Conservation (phyloP, 352 stramenopile genomes). For the Pythium phragmiticola region DNA sequence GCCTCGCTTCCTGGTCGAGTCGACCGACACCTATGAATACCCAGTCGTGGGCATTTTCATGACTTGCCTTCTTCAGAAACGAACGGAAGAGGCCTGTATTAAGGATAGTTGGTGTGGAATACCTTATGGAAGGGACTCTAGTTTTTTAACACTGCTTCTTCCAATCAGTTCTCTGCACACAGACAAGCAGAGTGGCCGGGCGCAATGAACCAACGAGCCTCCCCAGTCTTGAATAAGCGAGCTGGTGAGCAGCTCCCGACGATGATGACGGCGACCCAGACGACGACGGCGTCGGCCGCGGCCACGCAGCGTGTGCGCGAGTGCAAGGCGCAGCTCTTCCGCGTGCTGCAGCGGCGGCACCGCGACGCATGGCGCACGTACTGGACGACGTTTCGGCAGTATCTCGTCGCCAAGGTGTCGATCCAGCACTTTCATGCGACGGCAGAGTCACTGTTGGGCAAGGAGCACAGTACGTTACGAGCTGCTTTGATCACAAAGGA, state of each 20-base stretch:
- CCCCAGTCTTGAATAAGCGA: constrained; percentile 16
- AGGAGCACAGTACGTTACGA: constrained; percentile 39
- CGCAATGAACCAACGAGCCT: constrained; percentile 17
- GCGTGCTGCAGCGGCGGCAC: constrained; percentile 48
- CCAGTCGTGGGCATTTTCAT: too few species aligned
- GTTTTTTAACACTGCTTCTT: constrained; percentile 15
- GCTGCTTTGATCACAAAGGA: too few species aligned
- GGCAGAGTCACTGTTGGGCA: constrained; percentile 41
- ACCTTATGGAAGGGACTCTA: constrained; percentile 4
- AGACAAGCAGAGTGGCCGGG: constrained; percentile 15
- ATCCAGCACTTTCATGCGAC: constrained; percentile 57
- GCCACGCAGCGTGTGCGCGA: constrained; percentile 34
- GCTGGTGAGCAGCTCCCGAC: neutral
- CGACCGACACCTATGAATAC: neutral
- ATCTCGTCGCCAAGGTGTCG: constrained; percentile 47
- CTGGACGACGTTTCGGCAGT: constrained; percentile 60
- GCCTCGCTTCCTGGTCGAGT: neutral
- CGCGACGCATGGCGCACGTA: constrained; percentile 55
- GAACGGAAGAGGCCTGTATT: neutral
- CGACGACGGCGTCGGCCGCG: constrained; percentile 1
- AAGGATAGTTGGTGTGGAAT: neutral
- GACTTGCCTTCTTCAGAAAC: too few species aligned
- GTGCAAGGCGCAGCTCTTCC: constrained; percentile 69
- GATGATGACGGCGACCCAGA: neutral
- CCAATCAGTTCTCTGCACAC: constrained; percentile 20